Evolutionary conservation across 2,329 filamentous ascomycete genomes (phyloP), one percentile per base, ranked within the genome.

Genomic region (Penicillium sp.): DNA sequence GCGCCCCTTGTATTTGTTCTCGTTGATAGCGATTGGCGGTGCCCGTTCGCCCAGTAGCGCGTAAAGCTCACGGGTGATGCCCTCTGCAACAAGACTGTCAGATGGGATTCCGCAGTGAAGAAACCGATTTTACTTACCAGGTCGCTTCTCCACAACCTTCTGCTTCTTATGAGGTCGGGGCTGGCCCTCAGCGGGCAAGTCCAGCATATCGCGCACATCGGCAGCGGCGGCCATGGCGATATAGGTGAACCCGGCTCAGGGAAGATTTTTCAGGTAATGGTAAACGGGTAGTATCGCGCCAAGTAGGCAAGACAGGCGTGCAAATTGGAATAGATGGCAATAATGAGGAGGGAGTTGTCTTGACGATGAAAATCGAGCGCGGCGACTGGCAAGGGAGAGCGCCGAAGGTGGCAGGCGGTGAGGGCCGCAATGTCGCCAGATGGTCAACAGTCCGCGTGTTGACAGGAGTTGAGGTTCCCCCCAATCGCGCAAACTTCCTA

Each of bases 191-290:
- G 76, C 76, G 61, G 87, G 86, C 69, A 95, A 79, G 72, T 92
- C 90, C 67, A 95, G 85, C 69, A 95, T 89, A 71, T 95, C 90
- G 76, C 89, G 90, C 63, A 95, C 84, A 79, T 95, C 90, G 71
- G 85, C 83, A 58, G 87, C 87, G 56, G 86, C 87, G 53, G 86
- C 81, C 86, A 89, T 89, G 65, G 60, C 59, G 52, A 61, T 52
- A 54, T 59, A 49, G 47, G 38, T 16, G 44, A 31, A 26, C 21
- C 31, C 29, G 34, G 16, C 9, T 42, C n/a, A 33, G 47, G 29
- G 2, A 15, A 23, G 36, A 23, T n/a, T 26, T 12, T 4, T 42
- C 39, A 38, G 36, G 29, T 42, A 15, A 38, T 48, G 3, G 4
- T 29, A 34, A 5, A 41, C 12, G 4, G 24, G 13, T 23, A 6